Evolutionary conservation across 2,329 filamentous ascomycete species (phyloP).

Genomic region (Pseudopyricularia cyperi): DNA sequence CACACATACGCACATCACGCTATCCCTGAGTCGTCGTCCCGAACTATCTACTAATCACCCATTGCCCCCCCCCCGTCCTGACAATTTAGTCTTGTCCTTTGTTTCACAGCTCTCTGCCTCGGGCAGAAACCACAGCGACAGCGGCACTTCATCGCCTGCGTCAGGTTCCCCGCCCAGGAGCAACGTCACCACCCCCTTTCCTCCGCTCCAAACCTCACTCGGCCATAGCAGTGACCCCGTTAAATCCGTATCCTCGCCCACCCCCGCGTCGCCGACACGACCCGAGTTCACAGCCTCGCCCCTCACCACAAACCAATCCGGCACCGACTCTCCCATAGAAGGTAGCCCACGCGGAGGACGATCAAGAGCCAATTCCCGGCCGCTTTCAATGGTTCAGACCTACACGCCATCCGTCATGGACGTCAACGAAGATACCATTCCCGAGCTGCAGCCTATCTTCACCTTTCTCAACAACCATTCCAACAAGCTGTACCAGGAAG

Average conservation of each 20-base stretch:
- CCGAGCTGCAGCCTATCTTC: conserved; percentile 90
- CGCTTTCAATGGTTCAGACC: conserved; percentile 74
- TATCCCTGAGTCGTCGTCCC: too few relatives aligned
- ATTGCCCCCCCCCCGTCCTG: neutral
- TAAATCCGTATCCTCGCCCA: conserved; percentile 6
- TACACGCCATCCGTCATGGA: conserved; percentile 83
- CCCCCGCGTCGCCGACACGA: conserved; percentile 12
- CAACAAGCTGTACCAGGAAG: conserved; percentile 95
- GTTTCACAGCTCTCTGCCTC: conserved; percentile 63
- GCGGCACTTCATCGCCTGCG: conserved; percentile 25
- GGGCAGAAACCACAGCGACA: conserved; percentile 13
- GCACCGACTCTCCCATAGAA: conserved; percentile 23
- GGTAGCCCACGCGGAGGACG: conserved; percentile 26
- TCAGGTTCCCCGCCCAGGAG: conserved; percentile 29
- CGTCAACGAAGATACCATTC: conserved; percentile 69
- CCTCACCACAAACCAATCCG: conserved; percentile 15
- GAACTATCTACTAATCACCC: neutral
- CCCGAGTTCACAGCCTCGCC: conserved; percentile 19
- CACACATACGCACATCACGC: neutral
- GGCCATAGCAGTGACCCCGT: conserved; percentile 5
- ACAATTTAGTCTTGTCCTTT: conserved; percentile 76
- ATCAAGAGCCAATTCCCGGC: conserved; percentile 47
- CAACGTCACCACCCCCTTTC: conserved; percentile 17
- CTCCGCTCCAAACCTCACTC: conserved; percentile 3
- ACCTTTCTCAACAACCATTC: conserved; percentile 86